These are phyloP conservation scores for Psilocybe azurescens DNA, from an alignment of 768 basidiomycete genomes.

Conservation along the genomic window DNA sequence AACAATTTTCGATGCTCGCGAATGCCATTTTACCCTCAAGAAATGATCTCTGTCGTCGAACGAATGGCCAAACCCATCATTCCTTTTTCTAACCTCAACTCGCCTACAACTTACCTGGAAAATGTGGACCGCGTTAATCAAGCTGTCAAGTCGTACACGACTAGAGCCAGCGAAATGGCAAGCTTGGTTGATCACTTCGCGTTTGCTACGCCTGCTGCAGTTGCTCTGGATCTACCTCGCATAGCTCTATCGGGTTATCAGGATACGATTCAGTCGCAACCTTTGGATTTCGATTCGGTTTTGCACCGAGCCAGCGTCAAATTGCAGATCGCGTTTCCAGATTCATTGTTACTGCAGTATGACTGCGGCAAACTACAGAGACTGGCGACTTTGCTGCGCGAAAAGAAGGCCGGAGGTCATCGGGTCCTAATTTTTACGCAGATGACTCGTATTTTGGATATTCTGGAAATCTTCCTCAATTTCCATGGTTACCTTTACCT, in stretches of 20 bases:
- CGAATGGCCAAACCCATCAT: constrained; percentile 51
- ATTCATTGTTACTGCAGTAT: constrained; percentile 87
- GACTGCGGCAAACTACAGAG: constrained; percentile 96
- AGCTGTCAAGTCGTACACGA: constrained; percentile 66
- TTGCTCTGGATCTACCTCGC: constrained; percentile 74
- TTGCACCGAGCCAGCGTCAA: constrained; percentile 81
- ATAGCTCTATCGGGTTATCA: constrained; percentile 57
- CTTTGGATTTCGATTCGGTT: constrained; percentile 62
- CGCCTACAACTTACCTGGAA: constrained; percentile 45
- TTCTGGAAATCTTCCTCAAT: constrained; percentile 91
- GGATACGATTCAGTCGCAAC: constrained; percentile 30
- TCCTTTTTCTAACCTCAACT: constrained; percentile 53
- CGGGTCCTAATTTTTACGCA: constrained; percentile 96
- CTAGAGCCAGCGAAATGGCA: constrained; percentile 60
- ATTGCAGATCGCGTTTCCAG: constrained; percentile 92
- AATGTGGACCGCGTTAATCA: constrained; percentile 44
- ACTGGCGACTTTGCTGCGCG: constrained; percentile 77
- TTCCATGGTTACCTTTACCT: constrained; percentile 94
- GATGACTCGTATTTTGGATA: constrained; percentile 94
- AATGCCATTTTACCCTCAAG: constrained; percentile 51
- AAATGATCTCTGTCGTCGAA: constrained; percentile 45
- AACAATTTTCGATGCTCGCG: constrained; percentile 73
- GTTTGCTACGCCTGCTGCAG: constrained; percentile 79
- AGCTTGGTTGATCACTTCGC: constrained; percentile 70
- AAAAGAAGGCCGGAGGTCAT: constrained; percentile 87